Evolutionary conservation across 1,139 yeast genomes (phyloP).

Genomic region (Meyerozyma elateridarum): DNA sequence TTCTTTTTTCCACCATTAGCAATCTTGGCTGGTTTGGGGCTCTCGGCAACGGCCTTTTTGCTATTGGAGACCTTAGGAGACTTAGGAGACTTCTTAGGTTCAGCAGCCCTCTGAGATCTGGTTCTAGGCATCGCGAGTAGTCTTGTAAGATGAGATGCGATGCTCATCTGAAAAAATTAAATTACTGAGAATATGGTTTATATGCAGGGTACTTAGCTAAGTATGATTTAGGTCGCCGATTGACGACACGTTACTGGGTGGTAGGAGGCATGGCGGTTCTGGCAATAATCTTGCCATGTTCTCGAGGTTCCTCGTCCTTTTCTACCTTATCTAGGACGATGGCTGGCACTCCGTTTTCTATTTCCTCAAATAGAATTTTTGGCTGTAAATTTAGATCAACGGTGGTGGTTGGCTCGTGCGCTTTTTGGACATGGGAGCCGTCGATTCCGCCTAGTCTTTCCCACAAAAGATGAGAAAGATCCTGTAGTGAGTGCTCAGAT

Average conservation of each 20-base stretch:
- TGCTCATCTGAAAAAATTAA: constrained; percentile 7
- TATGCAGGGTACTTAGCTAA: constrained; percentile 1
- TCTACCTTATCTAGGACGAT: constrained; percentile 12
- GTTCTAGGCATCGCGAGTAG: constrained; percentile 17
- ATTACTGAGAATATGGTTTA: background rate
- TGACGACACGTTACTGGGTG: background rate
- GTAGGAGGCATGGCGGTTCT: constrained; percentile 21
- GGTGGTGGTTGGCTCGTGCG: constrained; percentile 11
- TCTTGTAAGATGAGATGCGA: constrained; percentile 7
- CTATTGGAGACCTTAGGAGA: constrained; percentile 13
- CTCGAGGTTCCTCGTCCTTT: constrained; percentile 8
- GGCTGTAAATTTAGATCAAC: constrained; percentile 24
- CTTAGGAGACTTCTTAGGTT: constrained; percentile 11
- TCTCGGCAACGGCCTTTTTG: constrained; percentile 27
- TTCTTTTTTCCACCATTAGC: constrained; percentile 20
- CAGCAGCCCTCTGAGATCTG: constrained; percentile 11
- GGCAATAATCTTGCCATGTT: constrained; percentile 11
- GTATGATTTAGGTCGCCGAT: constrained; percentile 6
- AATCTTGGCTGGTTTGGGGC: constrained; percentile 50
- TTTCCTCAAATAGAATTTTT: constrained; percentile 35
- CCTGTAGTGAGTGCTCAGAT: constrained; percentile 36
- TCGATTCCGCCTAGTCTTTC: constrained; percentile 40
- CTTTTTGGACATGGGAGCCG: constrained; percentile 31
- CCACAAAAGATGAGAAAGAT: constrained; percentile 41
- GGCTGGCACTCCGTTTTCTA: constrained; percentile 18